Base-by-base conservation (phyloP, 1,284 basidiomycete species). In the Trichosporon inkin region DNA sequence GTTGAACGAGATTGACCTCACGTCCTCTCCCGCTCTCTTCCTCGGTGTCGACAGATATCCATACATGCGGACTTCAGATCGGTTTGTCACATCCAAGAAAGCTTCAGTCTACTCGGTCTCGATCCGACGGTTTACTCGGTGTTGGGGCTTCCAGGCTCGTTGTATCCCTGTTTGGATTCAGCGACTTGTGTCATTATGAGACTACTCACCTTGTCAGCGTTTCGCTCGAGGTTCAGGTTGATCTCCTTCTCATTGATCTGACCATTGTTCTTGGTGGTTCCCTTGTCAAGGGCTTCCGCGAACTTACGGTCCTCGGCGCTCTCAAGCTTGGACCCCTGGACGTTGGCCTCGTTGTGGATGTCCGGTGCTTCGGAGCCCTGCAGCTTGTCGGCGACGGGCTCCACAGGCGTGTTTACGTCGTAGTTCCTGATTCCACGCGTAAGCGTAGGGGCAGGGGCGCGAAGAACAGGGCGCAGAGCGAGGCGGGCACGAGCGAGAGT, bases 371-470 rank as follows among this genome's bases (percentile, higher is more conserved):
- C 44, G 16, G 44, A n/a, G 22, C 24, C 55, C 24, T 41, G 32
- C n/a, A 55, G 10, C 54, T 40, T 40, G 44, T 49, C 44, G 44
- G 44, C 44, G 22, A 49, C 8, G 28, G 44, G 24, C 54, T 55
- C 54, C 14, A 32, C 22, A 22, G 54, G 54, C 8, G 54, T 55
- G 54, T 55, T 55, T 10, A 55, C 54, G n/a, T 55, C 54, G 40
- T 55, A 55, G 54, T 55, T 55, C 13, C 54, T 22, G 39, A 55
- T 41, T 10, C 54, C 54, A 32, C 54, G 54, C 24, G 54, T 55
- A 22, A 55, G 54, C 39, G 54, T 41, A 10, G 54, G 54, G 17
- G 39, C 54, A 17, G 38, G 54, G 14, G 39, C 22, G 54, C 54
- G 54, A 28, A 55, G 38, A 16, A 55, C 11, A n/a, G 54, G 54